A percentile compares a stretch with the other conserved stretches of the same genome.
phyloP scores from a whole-genome alignment of 2,329 filamentous ascomycete genomes.

The Cordyceps militaris region DNA sequence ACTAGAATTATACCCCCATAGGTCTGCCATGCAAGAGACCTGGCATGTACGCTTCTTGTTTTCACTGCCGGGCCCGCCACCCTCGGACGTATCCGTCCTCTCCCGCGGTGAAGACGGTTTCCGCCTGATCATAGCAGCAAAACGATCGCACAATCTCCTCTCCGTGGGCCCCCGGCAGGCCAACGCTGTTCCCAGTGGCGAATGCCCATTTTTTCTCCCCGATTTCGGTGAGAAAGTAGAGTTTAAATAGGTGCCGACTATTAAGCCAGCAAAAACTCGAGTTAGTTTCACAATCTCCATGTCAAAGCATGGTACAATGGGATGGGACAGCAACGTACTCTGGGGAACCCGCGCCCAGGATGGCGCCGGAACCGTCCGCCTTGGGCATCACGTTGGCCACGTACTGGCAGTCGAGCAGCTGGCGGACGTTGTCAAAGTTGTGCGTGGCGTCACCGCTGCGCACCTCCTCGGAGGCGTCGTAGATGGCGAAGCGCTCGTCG shows the following conservation, averaged over 20 bases:
- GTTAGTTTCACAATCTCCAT: neutral
- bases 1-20: slow-evolving; percentile 9
- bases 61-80: slow-evolving; percentile 36
- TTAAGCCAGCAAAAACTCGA: neutral
- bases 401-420: slow-evolving; percentile 63
- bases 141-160: slow-evolving; percentile 58
- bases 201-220: slow-evolving; percentile 43
- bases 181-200: slow-evolving; percentile 48
- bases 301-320: neutral
- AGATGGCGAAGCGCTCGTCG: slow-evolving; percentile 70
- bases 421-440: slow-evolving; percentile 63
- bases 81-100: slow-evolving; percentile 53
- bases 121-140: slow-evolving; percentile 55
- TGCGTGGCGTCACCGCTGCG: slow-evolving; percentile 46
- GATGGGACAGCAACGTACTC: slow-evolving; percentile 45
- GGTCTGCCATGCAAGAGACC: neutral
- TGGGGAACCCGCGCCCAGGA: slow-evolving; percentile 59
- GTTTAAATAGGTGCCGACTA: slow-evolving; percentile 50
- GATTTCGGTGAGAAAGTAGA: slow-evolving; percentile 52
- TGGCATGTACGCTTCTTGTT: neutral
- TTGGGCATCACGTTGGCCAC: slow-evolving; percentile 60
- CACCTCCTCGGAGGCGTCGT: slow-evolving; percentile 58
- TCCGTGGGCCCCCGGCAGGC: slow-evolving; percentile 55
- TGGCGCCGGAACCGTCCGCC: slow-evolving; percentile 49
- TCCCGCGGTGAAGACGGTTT: slow-evolving; percentile 51